phyloP scores from a whole-genome alignment of 441 rosid species.

The Gossypium schwendimanii region DNA sequence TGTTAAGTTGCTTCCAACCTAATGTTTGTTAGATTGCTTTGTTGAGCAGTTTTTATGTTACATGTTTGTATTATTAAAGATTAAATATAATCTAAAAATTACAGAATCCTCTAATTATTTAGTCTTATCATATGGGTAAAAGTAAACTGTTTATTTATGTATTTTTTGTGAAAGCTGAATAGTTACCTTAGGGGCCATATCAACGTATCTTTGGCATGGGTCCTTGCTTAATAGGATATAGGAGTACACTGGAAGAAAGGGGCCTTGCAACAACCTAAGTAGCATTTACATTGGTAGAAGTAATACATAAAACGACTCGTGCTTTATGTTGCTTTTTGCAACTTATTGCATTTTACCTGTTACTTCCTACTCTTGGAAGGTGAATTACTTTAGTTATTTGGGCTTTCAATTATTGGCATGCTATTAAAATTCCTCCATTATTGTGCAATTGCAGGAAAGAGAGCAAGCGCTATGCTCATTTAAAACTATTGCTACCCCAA shows the following conservation, averaged over 20 bases:
- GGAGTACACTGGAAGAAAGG: not conserved
- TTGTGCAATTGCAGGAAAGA: conserved; percentile 57
- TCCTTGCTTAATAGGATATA: not conserved
- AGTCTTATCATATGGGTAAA: not conserved
- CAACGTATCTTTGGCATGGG: not conserved
- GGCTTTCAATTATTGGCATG: not conserved
- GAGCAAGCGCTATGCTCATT: conserved; percentile 75
- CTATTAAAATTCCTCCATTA: not conserved
- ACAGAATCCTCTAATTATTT: not conserved
- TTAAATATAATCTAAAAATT: not conserved
- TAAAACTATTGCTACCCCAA: conserved; percentile 79
- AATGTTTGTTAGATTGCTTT: not conserved
- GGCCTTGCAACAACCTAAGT: not conserved
- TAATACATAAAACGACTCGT: not conserved
- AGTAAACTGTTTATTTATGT: not conserved
- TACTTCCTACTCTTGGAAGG: not conserved
- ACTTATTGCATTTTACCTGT: not conserved
- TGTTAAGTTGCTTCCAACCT: too few relatives aligned
- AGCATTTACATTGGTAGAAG: not conserved
- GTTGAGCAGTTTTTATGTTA: not conserved
- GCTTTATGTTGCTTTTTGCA: not conserved
- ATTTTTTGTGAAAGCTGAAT: not conserved
- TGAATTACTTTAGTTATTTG: not conserved
- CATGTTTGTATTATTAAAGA: not conserved
- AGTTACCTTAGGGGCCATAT: not conserved